Evolutionary conservation across 2,329 filamentous ascomycete genomes (phyloP).

Genomic region (Blastomyces parvus): DNA sequence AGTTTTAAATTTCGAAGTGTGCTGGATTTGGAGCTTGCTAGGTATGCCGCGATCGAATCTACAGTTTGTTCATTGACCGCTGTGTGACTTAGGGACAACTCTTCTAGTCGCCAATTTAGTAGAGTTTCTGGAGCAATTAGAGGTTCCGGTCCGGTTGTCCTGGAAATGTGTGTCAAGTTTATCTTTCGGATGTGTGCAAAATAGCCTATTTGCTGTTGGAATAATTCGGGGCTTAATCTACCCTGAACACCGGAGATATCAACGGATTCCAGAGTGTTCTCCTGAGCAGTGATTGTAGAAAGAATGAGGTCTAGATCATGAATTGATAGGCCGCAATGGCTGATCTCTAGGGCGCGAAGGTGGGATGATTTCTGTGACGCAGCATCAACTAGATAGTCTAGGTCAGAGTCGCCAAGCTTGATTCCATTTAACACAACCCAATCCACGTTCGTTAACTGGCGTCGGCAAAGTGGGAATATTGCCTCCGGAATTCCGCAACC

Average conservation of each 20-base stretch:
- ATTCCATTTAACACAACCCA: conserved; percentile 63
- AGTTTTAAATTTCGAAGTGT: conserved; percentile 53
- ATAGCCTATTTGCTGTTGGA: conserved; percentile 57
- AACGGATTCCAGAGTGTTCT: conserved; percentile 56
- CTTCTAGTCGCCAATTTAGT: conserved; percentile 57
- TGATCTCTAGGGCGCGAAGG: conserved; percentile 58
- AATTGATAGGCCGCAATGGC: conserved; percentile 48
- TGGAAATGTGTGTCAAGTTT: conserved; percentile 55
- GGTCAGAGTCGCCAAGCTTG: conserved; percentile 59
- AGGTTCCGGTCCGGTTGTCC: conserved; percentile 53
- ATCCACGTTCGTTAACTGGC: conserved; percentile 58
- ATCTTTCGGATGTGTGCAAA: conserved; percentile 58
- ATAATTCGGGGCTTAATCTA: conserved; percentile 53
- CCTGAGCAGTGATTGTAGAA: conserved; percentile 55
- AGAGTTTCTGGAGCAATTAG: conserved; percentile 58
- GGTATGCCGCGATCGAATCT: conserved; percentile 56
- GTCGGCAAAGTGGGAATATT: conserved; percentile 57
- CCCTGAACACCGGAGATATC: conserved; percentile 59
- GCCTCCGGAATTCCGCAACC: conserved; percentile 63
- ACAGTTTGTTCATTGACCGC: conserved; percentile 53
- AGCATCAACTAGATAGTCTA: conserved; percentile 58
- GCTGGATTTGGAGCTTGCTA: conserved; percentile 51
- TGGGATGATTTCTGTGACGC: conserved; percentile 56
- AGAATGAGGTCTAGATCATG: conserved; percentile 49
- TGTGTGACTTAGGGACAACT: conserved; percentile 56